These are phyloP conservation scores for Rhamnella rubrinervis DNA, from an alignment of 331 rosid genomes.

Conservation along the genomic window DNA sequence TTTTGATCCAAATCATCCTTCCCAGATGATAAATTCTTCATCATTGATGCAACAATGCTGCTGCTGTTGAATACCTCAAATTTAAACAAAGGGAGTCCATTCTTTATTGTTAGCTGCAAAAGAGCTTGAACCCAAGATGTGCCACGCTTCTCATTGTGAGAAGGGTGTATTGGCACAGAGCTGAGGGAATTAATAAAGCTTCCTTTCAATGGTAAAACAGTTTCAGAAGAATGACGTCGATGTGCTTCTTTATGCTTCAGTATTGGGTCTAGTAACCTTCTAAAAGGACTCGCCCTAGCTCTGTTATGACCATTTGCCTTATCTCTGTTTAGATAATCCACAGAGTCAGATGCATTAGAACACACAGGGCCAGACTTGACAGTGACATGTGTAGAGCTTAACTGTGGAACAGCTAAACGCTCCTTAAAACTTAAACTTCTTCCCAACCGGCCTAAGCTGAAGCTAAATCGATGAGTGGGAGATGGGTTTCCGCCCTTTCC, in stretches of 20 bases:
- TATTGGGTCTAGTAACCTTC: conserved; percentile 75
- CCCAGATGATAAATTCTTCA: conserved; percentile 48
- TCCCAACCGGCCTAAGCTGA: conserved; percentile 61
- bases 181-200: conserved; percentile 27
- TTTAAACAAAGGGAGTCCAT: conserved; percentile 71
- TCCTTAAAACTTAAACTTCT: conserved; percentile 95
- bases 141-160: conserved; percentile 39
- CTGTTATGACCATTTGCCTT: conserved; percentile 58
- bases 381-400: conserved; percentile 44
- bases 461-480: conserved; percentile 56
- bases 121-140: conserved; percentile 59
- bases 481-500: conserved; percentile 49
- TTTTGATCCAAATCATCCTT: conserved; percentile 57
- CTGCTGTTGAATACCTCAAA: conserved; percentile 57
- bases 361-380: conserved; percentile 70
- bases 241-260: conserved; percentile 55
- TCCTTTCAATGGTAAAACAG: conserved; percentile 34
- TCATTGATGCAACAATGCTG: conserved; percentile 62
- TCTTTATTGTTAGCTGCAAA: conserved; percentile 67
- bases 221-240: conserved; percentile 36
- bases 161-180: conserved; percentile 42
- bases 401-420: conserved; percentile 48
- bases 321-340: conserved; percentile 37
- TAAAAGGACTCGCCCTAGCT: conserved; percentile 71
- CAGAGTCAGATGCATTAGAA: conserved; percentile 41